Evolutionary conservation across 495 filamentous ascomycete species (phyloP), one percentile per base, ranked within the genome.

Genomic region (Penicillium cinerascens): DNA sequence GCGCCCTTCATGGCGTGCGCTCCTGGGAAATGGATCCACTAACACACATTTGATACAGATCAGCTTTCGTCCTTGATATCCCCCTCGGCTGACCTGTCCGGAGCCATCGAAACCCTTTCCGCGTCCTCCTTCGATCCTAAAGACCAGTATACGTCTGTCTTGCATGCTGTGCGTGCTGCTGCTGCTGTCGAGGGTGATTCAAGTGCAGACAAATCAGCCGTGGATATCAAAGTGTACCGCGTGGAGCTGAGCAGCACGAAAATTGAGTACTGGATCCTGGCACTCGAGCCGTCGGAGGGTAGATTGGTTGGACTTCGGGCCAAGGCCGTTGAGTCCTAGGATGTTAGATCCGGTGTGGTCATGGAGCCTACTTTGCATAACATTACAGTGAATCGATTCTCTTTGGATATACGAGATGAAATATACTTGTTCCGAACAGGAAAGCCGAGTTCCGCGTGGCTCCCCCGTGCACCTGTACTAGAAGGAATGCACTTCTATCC

Each of bases 181-280:
- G 72, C 73, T 2, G 68, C 60, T 3, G 55, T 57, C 0, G 60
- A 68, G 51, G 47, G 54, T 21, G 55, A 58, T 18, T 46, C 16
- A 18, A 54, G 42, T 60, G 59, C 49, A 16, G 60, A 72, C 35
- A 51, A 76, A 52, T 70, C 72, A 1, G 60, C 64, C n/a, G 86
- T 87, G 27, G 85, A 88, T 59, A 73, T 91, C 40, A 79, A 82
- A 64, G 79, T 92, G n/a, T 96, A 91, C 55, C 72, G 81, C 46
- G 80, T 92, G 15, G 71, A 72, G 43, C 69, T 76, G 59, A 83
- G 75, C 25, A 76, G 75, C 16, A 82, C 83, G 11, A 80, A 81
- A 62, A 68, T 77, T n/a, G 87, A 92, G 70, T 93, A 92, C 61
- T 95, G 80, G 78, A 69, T 93, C 41, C 69, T 93, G 26, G 84